Evolutionary conservation across 768 basidiomycete genomes (phyloP).

Genomic region (Suillus subalutaceus): DNA sequence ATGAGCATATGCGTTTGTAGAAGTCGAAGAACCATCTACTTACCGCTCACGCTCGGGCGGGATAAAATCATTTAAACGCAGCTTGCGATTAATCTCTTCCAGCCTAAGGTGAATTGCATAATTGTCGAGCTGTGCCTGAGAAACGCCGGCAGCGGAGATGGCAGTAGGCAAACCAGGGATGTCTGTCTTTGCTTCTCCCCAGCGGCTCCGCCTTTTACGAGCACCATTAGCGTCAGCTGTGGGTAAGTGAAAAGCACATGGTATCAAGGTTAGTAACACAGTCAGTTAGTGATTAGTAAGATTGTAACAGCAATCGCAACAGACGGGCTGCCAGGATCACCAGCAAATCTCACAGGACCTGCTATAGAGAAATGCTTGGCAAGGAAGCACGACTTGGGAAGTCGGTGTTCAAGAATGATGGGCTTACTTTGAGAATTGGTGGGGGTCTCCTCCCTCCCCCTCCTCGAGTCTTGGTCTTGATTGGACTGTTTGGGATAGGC

Average conservation of each 20-base stretch:
- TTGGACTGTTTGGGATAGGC: constrained; percentile 73
- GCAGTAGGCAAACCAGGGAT: constrained; percentile 94
- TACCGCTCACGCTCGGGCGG: constrained; percentile 95
- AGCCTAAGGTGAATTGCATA: constrained; percentile 95
- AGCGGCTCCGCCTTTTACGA: constrained; percentile 94
- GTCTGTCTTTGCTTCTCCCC: constrained; percentile 93
- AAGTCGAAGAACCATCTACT: constrained; percentile 16
- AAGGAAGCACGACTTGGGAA: constrained; percentile 41
- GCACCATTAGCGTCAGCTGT: constrained; percentile 83
- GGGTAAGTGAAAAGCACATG: constrained; percentile 42
- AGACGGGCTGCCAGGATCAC: constrained; percentile 5
- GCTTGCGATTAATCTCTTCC: constrained; percentile 96
- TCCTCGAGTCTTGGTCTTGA: constrained; percentile 60
- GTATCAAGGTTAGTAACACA: constrained; percentile 58
- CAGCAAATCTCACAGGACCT: constrained; percentile 9
- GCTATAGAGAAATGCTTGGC: constrained; percentile 20
- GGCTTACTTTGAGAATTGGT: constrained; percentile 79
- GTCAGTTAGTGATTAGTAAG: constrained; percentile 41
- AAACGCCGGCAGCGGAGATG: constrained; percentile 90
- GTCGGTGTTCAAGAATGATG: constrained; percentile 35
- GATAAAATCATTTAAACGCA: constrained; percentile 91
- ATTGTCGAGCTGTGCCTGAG: constrained; percentile 94
- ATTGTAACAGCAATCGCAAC: constrained; percentile 23
- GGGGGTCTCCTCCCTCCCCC: constrained; percentile 71
- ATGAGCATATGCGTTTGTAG: neutral